Base-by-base conservation (phyloP, 371 early-diverging fungal species). In the Funneliformis caledonium region DNA sequence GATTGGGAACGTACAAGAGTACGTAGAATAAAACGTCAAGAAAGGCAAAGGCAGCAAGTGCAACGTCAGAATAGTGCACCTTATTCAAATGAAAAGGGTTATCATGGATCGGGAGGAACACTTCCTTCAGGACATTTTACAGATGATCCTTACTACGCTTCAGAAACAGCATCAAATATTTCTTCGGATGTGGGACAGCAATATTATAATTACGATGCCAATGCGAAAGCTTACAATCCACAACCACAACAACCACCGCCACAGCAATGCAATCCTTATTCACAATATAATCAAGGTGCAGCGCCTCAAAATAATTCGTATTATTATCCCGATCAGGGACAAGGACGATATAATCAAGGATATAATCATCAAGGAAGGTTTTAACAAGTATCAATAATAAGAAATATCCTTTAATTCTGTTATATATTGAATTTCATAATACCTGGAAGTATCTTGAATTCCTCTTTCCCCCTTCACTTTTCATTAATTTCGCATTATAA, bases 1-100 rank as follows among this genome's bases (percentile, higher is more conserved):
- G 94, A 94, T 79, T 94, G 86, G 81, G 88, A 87, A 73, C 80
- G 88, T 16, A 83, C 84, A 62, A 84, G 85, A 47, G 78, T 73
- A 31, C 19, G 33, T 31, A 48, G 73, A 48, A 69, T 33, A 16
- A 69, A 69, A 43, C 26, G 69, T 37, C 69, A 69, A 69, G 69
- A 69, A 43, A 33, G 33, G 16, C 33, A 69, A 8, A 33, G n/a
- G 26, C 87, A 90, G 52, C 86, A 88, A 42, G 8, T 69, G 45
- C n/a, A 45, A 69, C 84, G 83, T 69, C 81, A 81, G 0, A 82
- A 80, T 26, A 82, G 82, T 72, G 78, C 83, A 9, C 62, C 83
- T 19, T 79, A 81, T 19, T 62, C 62, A 16, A 74, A 82, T 14
- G 81, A 82, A 33, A 78, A 82, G 76, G 78, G 80, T 2, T 75